Evolutionary conservation across 208 protist genomes (phyloP).

Genomic region (Wallacemonas rigidus): DNA sequence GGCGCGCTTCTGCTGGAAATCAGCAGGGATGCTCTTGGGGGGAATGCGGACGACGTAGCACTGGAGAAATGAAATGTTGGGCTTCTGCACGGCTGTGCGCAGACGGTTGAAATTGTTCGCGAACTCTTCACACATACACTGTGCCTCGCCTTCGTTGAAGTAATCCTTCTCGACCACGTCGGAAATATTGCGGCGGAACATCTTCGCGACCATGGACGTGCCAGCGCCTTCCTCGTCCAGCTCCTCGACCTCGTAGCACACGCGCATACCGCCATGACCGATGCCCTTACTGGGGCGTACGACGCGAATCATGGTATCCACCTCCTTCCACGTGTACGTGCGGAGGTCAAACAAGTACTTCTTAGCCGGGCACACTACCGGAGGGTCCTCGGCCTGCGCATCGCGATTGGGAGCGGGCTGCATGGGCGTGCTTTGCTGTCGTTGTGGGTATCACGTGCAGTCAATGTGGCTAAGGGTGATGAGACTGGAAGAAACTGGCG

Average conservation of each 20-base stretch:
- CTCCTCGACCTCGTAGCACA: constrained; percentile 87
- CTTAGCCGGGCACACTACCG: constrained; percentile 54
- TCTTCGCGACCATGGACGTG: constrained; percentile 80
- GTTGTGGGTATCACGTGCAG: not conserved
- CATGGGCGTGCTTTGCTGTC: constrained; percentile 1
- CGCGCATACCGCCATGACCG: constrained; percentile 78
- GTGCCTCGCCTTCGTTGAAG: constrained; percentile 84
- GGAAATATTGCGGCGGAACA: constrained; percentile 75
- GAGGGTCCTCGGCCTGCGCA: constrained; percentile 22
- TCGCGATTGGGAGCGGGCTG: constrained; percentile 1
- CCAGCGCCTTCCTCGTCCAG: constrained; percentile 65
- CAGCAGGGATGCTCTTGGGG: constrained; percentile 46
- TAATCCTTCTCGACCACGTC: constrained; percentile 84
- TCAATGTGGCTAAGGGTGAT: too few species aligned
- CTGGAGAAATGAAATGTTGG: constrained; percentile 83
- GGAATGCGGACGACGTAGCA: constrained; percentile 84
- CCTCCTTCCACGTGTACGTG: constrained; percentile 62
- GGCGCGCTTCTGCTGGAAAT: constrained; percentile 39
- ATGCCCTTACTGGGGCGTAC: constrained; percentile 46
- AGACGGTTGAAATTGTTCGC: constrained; percentile 83
- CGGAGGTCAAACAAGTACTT: constrained; percentile 80
- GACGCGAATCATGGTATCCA: constrained; percentile 61
- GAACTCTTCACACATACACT: constrained; percentile 88
- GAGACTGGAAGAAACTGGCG: not conserved
- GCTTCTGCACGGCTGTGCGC: constrained; percentile 45